Evolutionary conservation across 2,329 filamentous ascomycete species (phyloP).

Genomic region (Dothidotthia symphoricarpi): DNA sequence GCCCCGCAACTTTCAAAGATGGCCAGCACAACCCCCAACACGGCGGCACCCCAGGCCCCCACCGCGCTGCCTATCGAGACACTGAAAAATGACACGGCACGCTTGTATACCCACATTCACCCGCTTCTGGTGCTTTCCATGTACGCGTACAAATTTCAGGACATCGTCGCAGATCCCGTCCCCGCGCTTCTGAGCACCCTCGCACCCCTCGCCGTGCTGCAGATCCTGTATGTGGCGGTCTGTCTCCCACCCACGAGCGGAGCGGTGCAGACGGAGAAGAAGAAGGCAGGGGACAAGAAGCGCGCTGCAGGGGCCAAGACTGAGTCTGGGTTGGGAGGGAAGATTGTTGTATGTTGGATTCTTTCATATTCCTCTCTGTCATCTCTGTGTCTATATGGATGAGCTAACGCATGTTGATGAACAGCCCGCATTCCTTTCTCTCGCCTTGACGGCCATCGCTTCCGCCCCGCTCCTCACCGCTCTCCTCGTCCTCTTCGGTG

Average conservation of each 20-base stretch:
- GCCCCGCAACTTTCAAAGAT: constrained; percentile 11
- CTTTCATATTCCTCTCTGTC: no score
- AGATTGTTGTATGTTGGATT: constrained; percentile 45
- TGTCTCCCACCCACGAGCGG: constrained; percentile 58
- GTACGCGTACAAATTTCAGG: constrained; percentile 62
- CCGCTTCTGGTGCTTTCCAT: constrained; percentile 65
- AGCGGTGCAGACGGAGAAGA: constrained; percentile 50
- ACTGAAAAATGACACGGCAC: constrained; percentile 50
- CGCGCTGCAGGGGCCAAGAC: constrained; percentile 22
- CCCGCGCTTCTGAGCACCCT: constrained; percentile 61
- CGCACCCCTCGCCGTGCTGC: constrained; percentile 62
- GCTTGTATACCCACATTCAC: constrained; percentile 64
- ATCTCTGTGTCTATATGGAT: not conserved
- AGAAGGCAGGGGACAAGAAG: constrained; percentile 46
- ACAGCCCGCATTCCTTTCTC: constrained; percentile 69
- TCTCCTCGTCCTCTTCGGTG: constrained; percentile 82
- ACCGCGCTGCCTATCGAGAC: constrained; percentile 46
- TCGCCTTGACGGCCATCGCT: constrained; percentile 58
- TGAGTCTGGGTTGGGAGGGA: constrained; percentile 25
- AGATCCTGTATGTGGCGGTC: constrained; percentile 58
- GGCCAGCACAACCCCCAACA: constrained; percentile 26
- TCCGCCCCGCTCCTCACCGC: constrained; percentile 58
- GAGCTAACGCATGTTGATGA: constrained; percentile 5
- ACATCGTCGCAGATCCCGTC: constrained; percentile 69
- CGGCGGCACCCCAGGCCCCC: constrained; percentile 19